Evolutionary conservation across 2,329 filamentous ascomycete species (phyloP).

Genomic region (Aureobasidium mangrovei): DNA sequence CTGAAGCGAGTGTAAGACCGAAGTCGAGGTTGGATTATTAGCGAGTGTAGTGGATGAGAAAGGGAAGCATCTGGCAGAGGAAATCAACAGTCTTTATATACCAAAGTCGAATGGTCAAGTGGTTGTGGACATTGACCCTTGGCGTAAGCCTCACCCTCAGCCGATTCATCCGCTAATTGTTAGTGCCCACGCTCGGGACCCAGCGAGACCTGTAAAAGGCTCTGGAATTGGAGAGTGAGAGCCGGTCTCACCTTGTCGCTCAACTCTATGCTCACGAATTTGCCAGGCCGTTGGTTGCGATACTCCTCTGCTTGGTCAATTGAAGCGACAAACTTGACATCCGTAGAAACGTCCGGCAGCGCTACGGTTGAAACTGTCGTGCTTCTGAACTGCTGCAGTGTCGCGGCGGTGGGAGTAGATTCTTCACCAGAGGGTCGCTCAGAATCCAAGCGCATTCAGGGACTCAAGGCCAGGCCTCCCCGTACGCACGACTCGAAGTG

Average conservation of each 20-base stretch:
- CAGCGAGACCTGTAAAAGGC: conserved; percentile 7
- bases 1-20: conserved; percentile 13
- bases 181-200: conserved; percentile 7
- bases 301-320: neutral
- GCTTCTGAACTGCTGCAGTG: neutral
- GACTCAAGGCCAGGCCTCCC: conserved; percentile 3
- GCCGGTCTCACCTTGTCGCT: neutral
- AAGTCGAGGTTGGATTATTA: conserved; percentile 13
- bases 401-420: neutral
- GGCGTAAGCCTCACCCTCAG: conserved; percentile 1
- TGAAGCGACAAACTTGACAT: neutral
- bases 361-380: neutral
- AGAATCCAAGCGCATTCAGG: neutral
- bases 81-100: conserved; percentile 2
- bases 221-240: neutral
- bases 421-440: neutral
- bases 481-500: neutral
- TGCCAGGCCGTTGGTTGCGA: conserved; percentile 5
- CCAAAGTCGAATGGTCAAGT: conserved; percentile 2
- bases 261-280: neutral
- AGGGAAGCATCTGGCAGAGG: neutral
- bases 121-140: conserved; percentile 3
- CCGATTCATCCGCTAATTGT: conserved; percentile 3
- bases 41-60: conserved; percentile 11
- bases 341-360: conserved; percentile 3